Conservation (phyloP, 176 grass and related monocot genomes). For the Saccharum officinarum region DNA sequence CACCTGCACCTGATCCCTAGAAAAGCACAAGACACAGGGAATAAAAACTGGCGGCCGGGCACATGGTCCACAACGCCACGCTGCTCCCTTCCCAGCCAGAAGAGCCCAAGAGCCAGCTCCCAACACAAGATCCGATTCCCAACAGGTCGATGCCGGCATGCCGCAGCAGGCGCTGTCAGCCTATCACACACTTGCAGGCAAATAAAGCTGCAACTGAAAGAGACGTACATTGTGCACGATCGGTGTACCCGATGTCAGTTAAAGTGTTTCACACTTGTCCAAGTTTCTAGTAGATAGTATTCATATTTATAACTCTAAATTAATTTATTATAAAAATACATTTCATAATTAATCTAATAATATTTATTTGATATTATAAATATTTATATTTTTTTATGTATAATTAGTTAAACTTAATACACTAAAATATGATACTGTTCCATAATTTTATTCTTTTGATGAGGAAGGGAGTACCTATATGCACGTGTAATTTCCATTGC, state of each 20-base stretch:
- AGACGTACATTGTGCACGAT: not conserved
- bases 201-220: conserved; percentile 4
- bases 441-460: too few species aligned
- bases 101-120: not conserved
- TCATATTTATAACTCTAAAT: too few species aligned
- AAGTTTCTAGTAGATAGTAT: too few species aligned
- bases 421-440: too few species aligned
- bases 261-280: too few species aligned
- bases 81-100: not conserved
- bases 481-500: not conserved
- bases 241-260: not conserved
- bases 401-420: too few species aligned
- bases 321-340: too few species aligned
- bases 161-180: not conserved
- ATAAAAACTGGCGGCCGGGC: not conserved
- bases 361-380: too few species aligned
- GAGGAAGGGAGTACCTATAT: not conserved
- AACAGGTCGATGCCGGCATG: not conserved
- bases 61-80: not conserved
- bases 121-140: not conserved
- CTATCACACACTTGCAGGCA: not conserved
- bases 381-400: too few species aligned
- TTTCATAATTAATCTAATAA: too few species aligned
- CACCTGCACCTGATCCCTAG: not conserved
- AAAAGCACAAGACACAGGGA: not conserved